Conservation (phyloP, 202 grass and related monocot genomes). For the Dendrocalamus latiflorus region DNA sequence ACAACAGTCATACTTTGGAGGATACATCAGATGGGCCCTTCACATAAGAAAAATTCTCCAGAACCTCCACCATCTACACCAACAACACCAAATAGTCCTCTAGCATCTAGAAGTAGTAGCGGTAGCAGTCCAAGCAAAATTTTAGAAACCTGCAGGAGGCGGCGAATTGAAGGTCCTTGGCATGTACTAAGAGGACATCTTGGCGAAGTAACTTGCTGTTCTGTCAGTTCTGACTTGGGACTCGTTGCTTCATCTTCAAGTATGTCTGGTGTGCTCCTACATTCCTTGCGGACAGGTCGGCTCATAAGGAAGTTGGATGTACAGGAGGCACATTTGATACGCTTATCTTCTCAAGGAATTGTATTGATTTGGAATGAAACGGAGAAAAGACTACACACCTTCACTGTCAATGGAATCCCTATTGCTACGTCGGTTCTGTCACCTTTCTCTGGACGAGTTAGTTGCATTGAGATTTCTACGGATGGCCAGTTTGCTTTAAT, state of each 20-base stretch:
- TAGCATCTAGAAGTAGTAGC: constrained; percentile 31
- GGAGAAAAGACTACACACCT: constrained; percentile 68
- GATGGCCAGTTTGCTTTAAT: constrained; percentile 85
- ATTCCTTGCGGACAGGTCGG: constrained; percentile 83
- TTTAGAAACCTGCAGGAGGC: constrained; percentile 52
- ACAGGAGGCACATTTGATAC: constrained; percentile 50
- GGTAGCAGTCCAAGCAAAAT: constrained; percentile 34
- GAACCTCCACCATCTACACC: too few relatives aligned
- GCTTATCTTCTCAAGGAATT: constrained; percentile 84
- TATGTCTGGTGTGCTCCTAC: constrained; percentile 71
- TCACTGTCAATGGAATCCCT: constrained; percentile 81
- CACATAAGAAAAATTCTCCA: too few relatives aligned
- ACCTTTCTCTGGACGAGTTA: constrained; percentile 63
- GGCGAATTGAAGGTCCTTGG: constrained; percentile 86
- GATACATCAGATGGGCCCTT: too few relatives aligned
- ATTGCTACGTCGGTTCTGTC: constrained; percentile 51
- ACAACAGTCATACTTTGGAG: too few relatives aligned
- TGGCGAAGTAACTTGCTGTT: constrained; percentile 74
- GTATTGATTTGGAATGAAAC: constrained; percentile 77
- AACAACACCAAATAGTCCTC: constrained; percentile 56
- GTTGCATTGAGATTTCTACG: constrained; percentile 78
- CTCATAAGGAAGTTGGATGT: constrained; percentile 67
- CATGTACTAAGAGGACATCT: constrained; percentile 96
- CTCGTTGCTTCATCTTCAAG: constrained; percentile 68
- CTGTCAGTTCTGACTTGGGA: constrained; percentile 88